Percentiles rank a stretch among this genome's conserved stretches.
Conservation (phyloP, 2,329 filamentous ascomycete genomes). For the Dothiorella sarmentorum region DNA sequence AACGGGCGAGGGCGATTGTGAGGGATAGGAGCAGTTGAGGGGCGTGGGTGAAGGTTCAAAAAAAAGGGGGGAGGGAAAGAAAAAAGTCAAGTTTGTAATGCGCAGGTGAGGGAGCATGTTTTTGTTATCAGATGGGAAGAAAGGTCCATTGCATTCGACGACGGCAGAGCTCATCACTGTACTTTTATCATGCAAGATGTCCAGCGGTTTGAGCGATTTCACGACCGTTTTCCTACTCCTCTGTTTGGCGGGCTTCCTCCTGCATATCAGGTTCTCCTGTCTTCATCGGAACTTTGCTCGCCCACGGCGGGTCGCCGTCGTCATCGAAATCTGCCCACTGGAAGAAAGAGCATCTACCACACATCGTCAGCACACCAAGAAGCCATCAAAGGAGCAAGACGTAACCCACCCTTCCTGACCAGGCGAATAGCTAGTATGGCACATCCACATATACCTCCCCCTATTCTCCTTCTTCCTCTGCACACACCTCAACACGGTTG, state of each 20-base stretch:
- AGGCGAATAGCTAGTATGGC: constrained; percentile 69
- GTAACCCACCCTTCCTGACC: constrained; percentile 49
- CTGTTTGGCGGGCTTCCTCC: too few relatives aligned
- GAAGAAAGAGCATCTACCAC: constrained; percentile 67
- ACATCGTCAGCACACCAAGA: constrained; percentile 30
- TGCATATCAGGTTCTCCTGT: background rate
- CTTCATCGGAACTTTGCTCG: background rate
- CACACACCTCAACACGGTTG: constrained; percentile 69
- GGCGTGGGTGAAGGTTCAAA: too few relatives aligned
- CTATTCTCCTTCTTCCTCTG: constrained; percentile 72
- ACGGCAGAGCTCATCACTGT: background rate
- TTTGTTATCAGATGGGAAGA: background rate
- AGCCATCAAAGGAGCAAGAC: background rate
- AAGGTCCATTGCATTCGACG: background rate
- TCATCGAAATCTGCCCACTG: constrained; percentile 85
- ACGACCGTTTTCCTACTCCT: background rate
- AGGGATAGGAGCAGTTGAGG: constrained; percentile 26
- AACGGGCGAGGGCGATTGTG: constrained; percentile 67
- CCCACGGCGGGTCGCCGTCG: constrained; percentile 74
- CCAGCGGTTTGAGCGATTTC: background rate
- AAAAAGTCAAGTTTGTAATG: background rate
- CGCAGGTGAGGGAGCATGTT: background rate
- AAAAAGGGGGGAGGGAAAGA: background rate
- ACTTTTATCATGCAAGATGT: background rate
- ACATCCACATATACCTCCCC: constrained; percentile 93